Base-by-base conservation (phyloP, 192 early-diverging fungal genomes). In the Coemansia sp. region DNA sequence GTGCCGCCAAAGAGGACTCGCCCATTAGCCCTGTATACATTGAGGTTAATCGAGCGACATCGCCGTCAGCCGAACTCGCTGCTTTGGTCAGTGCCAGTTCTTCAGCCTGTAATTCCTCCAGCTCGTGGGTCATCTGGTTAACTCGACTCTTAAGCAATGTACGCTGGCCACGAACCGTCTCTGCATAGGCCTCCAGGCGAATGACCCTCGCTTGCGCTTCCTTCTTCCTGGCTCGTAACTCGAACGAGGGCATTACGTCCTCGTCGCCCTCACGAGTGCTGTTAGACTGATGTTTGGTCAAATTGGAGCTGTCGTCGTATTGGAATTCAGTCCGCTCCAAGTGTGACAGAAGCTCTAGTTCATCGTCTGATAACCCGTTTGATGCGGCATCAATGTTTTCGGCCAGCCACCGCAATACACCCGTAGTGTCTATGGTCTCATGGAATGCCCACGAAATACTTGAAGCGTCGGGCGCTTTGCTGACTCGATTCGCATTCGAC, bases 401-500 rank as follows among this genome's bases (percentile, higher is more conserved):
- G 1, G 60, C 65, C 15, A 82, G 62, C 80, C 80, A 82, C 36
- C 63, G 68, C 5, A 82, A 66, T 24, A 82, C 53, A 22, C 80
- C 80, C 8, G 69, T 66, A 3, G 70, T 76, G 62, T 82, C 80
- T 16, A 63, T 70, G 15, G 80, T 72, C 4, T 82, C 72, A 55
- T 77, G 80, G 50, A 82, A 82, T 3, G 72, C 80, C 80, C 80
- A 82, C 1, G 80, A 82, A 44, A 82, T 77, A 27, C 80, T 82
- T 1, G 80, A 77, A 3, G 72, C 66, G 40, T 69, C 69, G 11
- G 57, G 52, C 29, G 3, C 53, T 13, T 57, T 57, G 5, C 15
- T 57, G 53, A 16, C 29, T 33, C 31, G 53, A 57, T 27, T 69
- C 61, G 34, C 22, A 24, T 66, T 67, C 15, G 33, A 15, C 5